These are phyloP conservation scores for Xylaria bambusicola DNA, from an alignment of 495 filamentous ascomycete genomes.

Conservation along the genomic window DNA sequence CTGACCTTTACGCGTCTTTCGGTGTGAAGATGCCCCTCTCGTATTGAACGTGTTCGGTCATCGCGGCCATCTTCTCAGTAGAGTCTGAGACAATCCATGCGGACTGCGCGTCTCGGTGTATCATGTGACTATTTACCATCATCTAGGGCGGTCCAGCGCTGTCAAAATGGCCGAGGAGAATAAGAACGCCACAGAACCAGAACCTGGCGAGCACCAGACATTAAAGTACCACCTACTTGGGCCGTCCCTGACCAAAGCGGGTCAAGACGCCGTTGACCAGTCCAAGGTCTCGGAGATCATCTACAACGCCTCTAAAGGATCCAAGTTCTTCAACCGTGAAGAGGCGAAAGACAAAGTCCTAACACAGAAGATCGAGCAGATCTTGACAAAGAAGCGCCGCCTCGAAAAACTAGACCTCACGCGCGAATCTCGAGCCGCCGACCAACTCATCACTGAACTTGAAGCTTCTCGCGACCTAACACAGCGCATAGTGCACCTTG, in stretches of 20 bases:
- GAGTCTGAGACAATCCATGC: background rate
- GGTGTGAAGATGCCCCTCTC: slow-evolving; percentile 1
- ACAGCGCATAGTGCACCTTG: slow-evolving; percentile 85
- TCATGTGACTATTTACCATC: background rate
- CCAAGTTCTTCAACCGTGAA: slow-evolving; percentile 95
- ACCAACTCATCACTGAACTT: slow-evolving; percentile 78
- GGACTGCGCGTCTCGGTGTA: background rate
- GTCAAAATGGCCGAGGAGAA: slow-evolving; percentile 11
- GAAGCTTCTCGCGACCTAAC: slow-evolving; percentile 78
- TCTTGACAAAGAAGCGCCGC: slow-evolving; percentile 72
- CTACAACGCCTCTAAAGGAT: slow-evolving; percentile 94
- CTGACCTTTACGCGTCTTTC: background rate
- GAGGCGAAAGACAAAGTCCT: slow-evolving; percentile 78
- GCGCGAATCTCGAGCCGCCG: slow-evolving; percentile 70
- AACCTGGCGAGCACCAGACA: slow-evolving; percentile 39
- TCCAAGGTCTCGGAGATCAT: slow-evolving; percentile 88
- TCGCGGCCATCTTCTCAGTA: background rate
- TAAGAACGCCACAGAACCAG: slow-evolving; percentile 9
- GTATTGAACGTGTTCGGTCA: background rate
- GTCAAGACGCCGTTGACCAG: slow-evolving; percentile 93
- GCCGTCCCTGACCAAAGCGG: slow-evolving; percentile 90
- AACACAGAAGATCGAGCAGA: slow-evolving; percentile 82
- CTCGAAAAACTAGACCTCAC: slow-evolving; percentile 77
- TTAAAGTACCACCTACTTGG: slow-evolving; percentile 75
- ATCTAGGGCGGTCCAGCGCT: background rate